phyloP scores from a whole-genome alignment of 2,329 filamentous ascomycete genomes.

The Penicillium sp. region DNA sequence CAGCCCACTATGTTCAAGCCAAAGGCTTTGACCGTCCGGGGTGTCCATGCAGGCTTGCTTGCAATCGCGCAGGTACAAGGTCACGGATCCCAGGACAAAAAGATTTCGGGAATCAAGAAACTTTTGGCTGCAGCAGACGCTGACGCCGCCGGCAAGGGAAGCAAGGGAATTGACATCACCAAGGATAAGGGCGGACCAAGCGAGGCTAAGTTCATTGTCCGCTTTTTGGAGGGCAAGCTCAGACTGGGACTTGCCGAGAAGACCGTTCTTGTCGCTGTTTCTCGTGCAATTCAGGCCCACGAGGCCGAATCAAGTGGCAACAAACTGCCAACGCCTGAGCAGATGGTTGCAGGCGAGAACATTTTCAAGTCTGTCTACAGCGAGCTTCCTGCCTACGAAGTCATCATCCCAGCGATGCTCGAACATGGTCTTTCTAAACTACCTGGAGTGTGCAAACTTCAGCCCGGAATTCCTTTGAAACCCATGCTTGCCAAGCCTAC shows the following conservation, averaged over 20 bases:
- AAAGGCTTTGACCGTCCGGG: slow-evolving; percentile 81
- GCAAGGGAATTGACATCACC: slow-evolving; percentile 71
- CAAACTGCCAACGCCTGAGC: slow-evolving; percentile 70
- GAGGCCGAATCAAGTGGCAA: slow-evolving; percentile 71
- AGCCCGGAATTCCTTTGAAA: slow-evolving; percentile 91
- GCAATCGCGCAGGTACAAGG: slow-evolving; percentile 84
- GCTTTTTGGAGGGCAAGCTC: slow-evolving; percentile 92
- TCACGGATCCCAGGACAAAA: slow-evolving; percentile 83
- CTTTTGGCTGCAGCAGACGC: slow-evolving; percentile 87
- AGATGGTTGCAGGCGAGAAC: slow-evolving; percentile 80
- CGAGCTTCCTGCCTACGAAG: slow-evolving; percentile 91
- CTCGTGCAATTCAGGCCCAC: slow-evolving; percentile 84
- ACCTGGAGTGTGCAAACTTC: slow-evolving; percentile 82
- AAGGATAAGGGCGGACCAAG: slow-evolving; percentile 92
- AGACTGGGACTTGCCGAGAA: slow-evolving; percentile 88
- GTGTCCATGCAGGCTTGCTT: slow-evolving; percentile 85
- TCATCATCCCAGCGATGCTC: slow-evolving; percentile 87
- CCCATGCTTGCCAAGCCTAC: slow-evolving; percentile 99
- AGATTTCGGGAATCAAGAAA: slow-evolving; percentile 95
- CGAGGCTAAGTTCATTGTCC: slow-evolving; percentile 90
- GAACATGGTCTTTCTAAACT: slow-evolving; percentile 83
- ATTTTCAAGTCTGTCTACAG: slow-evolving; percentile 91
- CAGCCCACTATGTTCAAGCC: slow-evolving; percentile 99
- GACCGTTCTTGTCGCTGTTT: slow-evolving; percentile 85
- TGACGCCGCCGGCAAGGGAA: slow-evolving; percentile 66